Evolutionary conservation across 371 early-diverging fungal genomes (phyloP), one percentile per base, ranked within the genome.

Genomic region (Dinochytrium kinnereticum): DNA sequence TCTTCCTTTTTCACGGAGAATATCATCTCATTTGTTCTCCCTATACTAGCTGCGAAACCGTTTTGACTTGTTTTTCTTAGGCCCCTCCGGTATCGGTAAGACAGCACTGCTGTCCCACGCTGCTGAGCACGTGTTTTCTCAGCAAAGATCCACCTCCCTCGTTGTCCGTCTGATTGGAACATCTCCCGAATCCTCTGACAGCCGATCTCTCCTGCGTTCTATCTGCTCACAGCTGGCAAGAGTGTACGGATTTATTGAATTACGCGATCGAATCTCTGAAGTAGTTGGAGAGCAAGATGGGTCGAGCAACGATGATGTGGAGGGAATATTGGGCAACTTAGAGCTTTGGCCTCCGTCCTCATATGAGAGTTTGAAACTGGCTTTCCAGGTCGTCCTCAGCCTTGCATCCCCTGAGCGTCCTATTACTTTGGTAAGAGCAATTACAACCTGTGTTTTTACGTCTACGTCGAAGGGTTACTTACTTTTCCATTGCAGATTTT

Each of bases 21-120:
- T n/a, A n/a, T n/a, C n/a, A n/a, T n/a, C n/a, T n/a, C n/a, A n/a
- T n/a, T n/a, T n/a, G n/a, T n/a, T n/a, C n/a, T n/a, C n/a, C n/a
- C n/a, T n/a, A n/a, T n/a, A n/a, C n/a, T n/a, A n/a, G n/a, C n/a
- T n/a, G n/a, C n/a, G n/a, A n/a, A n/a, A n/a, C n/a, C n/a, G n/a
- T n/a, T n/a, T n/a, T n/a, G n/a, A n/a, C n/a, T n/a, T n/a, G 49
- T 0, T 34, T 55, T 15, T 24, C 26, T 30, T 31, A 75, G 71
- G 75, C n/a, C 57, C 75, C 17, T 39, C 75, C 15, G 75, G 75
- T 21, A 40, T 75, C 21, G 75, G 75, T 26, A 75, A 75, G 66
- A 75, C 75, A 5, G 64, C 75, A 1, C 28, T 71, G 1, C 51
- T 67, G 51, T 51, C 75, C 3, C 61, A 70, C 31, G 40, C 70